Base-by-base conservation (phyloP, 768 basidiomycete species). In the Amanita phalloides region DNA sequence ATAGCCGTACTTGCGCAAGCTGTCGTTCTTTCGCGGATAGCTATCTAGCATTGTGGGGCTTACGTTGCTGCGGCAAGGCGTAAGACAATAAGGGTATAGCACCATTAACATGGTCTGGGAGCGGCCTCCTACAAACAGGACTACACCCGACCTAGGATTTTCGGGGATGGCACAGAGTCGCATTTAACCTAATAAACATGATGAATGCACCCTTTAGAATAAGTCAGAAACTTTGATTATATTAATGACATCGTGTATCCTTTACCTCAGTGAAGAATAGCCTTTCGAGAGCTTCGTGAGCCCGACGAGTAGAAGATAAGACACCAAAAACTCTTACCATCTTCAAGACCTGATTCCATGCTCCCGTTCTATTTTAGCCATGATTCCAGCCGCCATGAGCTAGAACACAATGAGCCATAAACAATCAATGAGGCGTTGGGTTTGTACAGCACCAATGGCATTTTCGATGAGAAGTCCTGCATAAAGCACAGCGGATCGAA, bases 311-410 rank as follows among this genome's bases (percentile, higher is more conserved):
- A 30, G 38, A 6, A 49, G n/a, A 42, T 25, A 23, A 17, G 26
- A 38, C 25, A 45, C n/a, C 17, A 28, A 8, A 17, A n/a, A 17
- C 10, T 52, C 68, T 54, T 55, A 80, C 81, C 79, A 88, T 69
- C 81, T 60, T 86, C 86, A 88, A 8, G 82, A 84, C 26, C 79
- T 61, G 38, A 84, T 79, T 1, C 84, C 85, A 3, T 76, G 67
- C 47, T 71, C 72, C 1, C 82, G 84, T 54, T 89, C 76, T 84
- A 88, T 83, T 39, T 71, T 73, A 1, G 71, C 67, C 13, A 90
- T 71, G 49, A 88, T 83, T 9, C 82, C 86, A n/a, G 85, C 85
- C 13, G 84, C 87, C 59, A 87, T 77, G 6, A 86, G 61, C 78
- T 84, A 54, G 33, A 54, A 36, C 8, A 45, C 23, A 25, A 9